Base-by-base conservation (phyloP, 2,329 filamentous ascomycete genomes). In the Grosmannia huntii region DNA sequence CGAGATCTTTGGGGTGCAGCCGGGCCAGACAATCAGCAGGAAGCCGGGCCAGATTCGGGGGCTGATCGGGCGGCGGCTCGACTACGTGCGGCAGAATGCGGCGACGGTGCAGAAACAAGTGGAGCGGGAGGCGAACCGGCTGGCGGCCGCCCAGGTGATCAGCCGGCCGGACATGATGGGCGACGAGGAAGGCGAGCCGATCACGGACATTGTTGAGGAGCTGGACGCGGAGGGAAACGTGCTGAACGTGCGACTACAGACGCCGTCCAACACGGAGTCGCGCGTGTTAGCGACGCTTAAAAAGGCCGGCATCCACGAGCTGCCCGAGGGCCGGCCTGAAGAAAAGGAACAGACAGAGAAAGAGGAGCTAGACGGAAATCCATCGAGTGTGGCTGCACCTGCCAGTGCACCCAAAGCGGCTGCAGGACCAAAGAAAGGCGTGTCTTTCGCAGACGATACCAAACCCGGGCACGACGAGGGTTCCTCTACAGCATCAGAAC, bases 121-220 rank as follows among this genome's bases (percentile, higher is more conserved):
- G 23, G 79, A 83, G 60, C 71, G 76, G 1, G 83, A 83, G 7
- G 85, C 95, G 69, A 79, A 85, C 61, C 86, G 86, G 66, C 73
- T 92, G 54, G 81, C 83, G 19, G 82, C 82, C 11, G 77, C 86
- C 12, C 75, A 82, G 11, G 73, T 83, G 4, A 70, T 82, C 50
- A 80, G 78, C 58, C 78, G 84, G 27, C 80, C 84, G 0, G 56
- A 41, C 74, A 90, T 12, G 46, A 33, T 10, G 27, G 16, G 84
- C 57, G 75, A 78, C 51, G 76, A 75, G 56, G 86, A 64, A 60
- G 85, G 84, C 19, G 75, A 90, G 56, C 88, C 90, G 0, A 81
- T 97, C 60, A 91, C 87, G 36, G 94, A 97, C 65, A 97, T 99
- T 63, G 77, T 90, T 57, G 94, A 99, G 71, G 84, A 95, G 72